Evolutionary conservation across 2,329 filamentous ascomycete species (phyloP).

Genomic region (Hortaea werneckii): DNA sequence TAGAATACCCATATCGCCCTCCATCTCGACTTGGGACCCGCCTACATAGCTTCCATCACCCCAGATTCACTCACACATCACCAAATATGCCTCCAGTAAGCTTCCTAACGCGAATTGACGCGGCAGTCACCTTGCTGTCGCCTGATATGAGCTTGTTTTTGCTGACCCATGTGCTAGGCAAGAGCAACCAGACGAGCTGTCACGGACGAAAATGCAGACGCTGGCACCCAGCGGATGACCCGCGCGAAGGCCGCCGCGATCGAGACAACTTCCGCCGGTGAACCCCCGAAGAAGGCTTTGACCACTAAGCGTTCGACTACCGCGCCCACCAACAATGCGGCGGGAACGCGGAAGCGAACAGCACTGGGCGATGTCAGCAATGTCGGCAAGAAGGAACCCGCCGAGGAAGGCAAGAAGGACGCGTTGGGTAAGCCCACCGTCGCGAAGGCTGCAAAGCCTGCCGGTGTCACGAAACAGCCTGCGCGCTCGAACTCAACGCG

Average conservation of each 20-base stretch:
- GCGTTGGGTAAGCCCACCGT: conserved; percentile 49
- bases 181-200: conserved; percentile 65
- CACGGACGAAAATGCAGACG: conserved; percentile 89
- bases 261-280: conserved; percentile 43
- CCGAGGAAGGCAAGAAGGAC: conserved; percentile 40
- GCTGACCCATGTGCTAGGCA: conserved; percentile 45
- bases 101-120: background rate
- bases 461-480: conserved; percentile 64
- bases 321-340: conserved; percentile 36
- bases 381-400: conserved; percentile 65
- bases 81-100: conserved; percentile 28
- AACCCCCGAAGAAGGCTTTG: conserved; percentile 39
- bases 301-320: conserved; percentile 35
- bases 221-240: conserved; percentile 69
- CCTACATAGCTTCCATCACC: background rate
- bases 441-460: conserved; percentile 68
- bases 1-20: conserved; percentile 4
- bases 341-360: conserved; percentile 53
- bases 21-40: background rate
- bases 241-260: conserved; percentile 79
- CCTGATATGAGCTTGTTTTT: conserved; percentile 10
- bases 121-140: no score
- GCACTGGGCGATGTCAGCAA: conserved; percentile 94
- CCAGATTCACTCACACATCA: background rate
- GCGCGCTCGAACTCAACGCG: conserved; percentile 45